phyloP scores from a whole-genome alignment of 495 filamentous ascomycete genomes.

The Bryoglossum gracile region DNA sequence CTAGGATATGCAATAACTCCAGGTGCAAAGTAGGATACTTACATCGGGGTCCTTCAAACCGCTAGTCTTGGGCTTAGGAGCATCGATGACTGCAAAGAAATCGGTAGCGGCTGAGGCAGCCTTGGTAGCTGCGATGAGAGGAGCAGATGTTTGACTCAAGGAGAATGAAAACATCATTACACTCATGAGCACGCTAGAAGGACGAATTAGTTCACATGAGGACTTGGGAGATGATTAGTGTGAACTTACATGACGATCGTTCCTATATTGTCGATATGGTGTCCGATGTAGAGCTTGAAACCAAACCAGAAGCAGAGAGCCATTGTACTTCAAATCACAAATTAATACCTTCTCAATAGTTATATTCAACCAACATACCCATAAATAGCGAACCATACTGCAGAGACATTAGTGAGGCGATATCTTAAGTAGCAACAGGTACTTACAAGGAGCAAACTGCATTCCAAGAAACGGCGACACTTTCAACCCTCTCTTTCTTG shows the following conservation, averaged over 20 bases:
- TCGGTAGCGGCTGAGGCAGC: constrained; percentile 46
- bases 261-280: constrained; percentile 35
- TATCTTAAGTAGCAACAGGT: no score
- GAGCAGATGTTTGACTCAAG: constrained; percentile 41
- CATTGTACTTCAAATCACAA: no score
- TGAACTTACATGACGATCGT: constrained; percentile 30
- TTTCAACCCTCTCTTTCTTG: constrained; percentile 40
- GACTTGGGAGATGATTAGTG: no score
- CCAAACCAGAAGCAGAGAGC: constrained; percentile 46
- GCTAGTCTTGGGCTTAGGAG: constrained; percentile 37
- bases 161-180: constrained; percentile 41
- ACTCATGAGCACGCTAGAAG: constrained; percentile 49
- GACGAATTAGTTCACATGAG: no score
- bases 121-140: constrained; percentile 41
- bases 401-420: no score
- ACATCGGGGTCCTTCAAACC: constrained; percentile 38
- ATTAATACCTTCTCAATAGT: no score
- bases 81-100: constrained; percentile 51
- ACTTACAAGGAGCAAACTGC: constrained; percentile 24
- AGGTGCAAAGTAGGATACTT: no score
- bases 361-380: no score
- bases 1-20: no score
- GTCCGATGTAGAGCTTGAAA: constrained; percentile 33
- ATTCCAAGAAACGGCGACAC: constrained; percentile 26
- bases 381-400: constrained; percentile 32